Evolutionary conservation across 495 filamentous ascomycete species (phyloP).

Genomic region (Penicillium cataractarum): DNA sequence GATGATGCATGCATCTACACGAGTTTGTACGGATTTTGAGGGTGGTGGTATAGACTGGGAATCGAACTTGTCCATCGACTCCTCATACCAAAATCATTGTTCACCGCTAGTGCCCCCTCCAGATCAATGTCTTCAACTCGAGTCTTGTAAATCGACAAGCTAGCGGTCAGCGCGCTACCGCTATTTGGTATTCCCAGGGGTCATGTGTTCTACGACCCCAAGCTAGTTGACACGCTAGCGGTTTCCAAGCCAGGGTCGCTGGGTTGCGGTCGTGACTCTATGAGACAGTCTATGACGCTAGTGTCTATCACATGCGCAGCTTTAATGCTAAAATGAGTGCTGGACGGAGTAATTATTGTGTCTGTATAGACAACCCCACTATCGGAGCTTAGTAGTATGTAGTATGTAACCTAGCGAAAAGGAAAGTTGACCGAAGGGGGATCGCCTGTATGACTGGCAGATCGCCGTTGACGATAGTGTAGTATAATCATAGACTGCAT

Average conservation of each 20-base stretch:
- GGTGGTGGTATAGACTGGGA: neutral
- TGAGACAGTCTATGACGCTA: conserved; percentile 2
- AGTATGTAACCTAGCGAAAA: neutral
- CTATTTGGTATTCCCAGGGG: neutral
- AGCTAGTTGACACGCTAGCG: conserved; percentile 3
- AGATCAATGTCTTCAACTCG: neutral
- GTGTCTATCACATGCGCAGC: neutral
- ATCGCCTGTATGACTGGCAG: neutral
- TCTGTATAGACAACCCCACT: neutral
- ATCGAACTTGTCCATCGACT: neutral
- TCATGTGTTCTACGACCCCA: conserved; percentile 1
- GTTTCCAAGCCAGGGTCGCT: neutral
- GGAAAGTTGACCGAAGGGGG: neutral
- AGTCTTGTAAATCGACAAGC: neutral
- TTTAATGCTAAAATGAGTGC: neutral
- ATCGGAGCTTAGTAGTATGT: neutral
- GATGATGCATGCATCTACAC: neutral
- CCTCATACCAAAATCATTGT: neutral
- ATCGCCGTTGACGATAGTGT: neutral
- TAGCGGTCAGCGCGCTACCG: conserved; percentile 4
- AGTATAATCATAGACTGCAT: neutral
- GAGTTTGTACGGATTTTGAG: neutral
- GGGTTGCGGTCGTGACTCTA: neutral
- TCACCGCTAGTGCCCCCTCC: conserved; percentile 7
- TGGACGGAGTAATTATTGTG: neutral